Base-by-base conservation (phyloP, 106 monocot species). In the Phalaenopsis equestris region DNA sequence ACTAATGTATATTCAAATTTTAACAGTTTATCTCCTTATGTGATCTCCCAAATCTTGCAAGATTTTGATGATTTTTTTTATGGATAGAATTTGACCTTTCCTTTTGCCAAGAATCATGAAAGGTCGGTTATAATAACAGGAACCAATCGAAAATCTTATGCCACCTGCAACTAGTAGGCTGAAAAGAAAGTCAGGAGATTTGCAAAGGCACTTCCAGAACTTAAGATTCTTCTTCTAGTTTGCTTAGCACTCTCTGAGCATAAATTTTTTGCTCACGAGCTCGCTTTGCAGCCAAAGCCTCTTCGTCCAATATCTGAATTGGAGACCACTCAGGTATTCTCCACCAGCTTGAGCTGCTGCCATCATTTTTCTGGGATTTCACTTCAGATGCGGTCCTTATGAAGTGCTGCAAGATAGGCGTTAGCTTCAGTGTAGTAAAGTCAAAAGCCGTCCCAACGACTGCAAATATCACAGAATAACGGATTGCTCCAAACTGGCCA, bases 221-320 rank as follows among this genome's bases (percentile, higher is more conserved):
- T 81, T 77, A 86, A 5, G 89, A 79, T 67, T 95, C 86, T 80
- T 98, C 88, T 79, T 98, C 84, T 24, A 77, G 48, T 77, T 85
- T 87, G 17, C 84, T 75, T 1, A 88, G 75, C 16, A 79, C 56
- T 77, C 86, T 84, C 75, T 92, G 82, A 21, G 85, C 77, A 73
- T 83, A 83, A 73, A 88, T 68, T 43, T 89, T 77, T 55, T 93
- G 80, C 75, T 98, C 94, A 10, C 89, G 84, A 67, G 89, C 94
- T 41, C 78, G 84, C 82, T 98, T 98, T 21, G 86, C 87, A 15
- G 92, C 98, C 45, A 98, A 84, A 87, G 92, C 92, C 78, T 98
- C 92, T 70, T 98, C 92, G 45, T 98, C 94, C 30, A 98, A 81
- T 55, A 99, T 80, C 77, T 92, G 89, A 61, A 98, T 94, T 6